These are phyloP conservation scores for Trichoderma asperelloides DNA, from an alignment of 495 filamentous ascomycete genomes.

Conservation along the genomic window DNA sequence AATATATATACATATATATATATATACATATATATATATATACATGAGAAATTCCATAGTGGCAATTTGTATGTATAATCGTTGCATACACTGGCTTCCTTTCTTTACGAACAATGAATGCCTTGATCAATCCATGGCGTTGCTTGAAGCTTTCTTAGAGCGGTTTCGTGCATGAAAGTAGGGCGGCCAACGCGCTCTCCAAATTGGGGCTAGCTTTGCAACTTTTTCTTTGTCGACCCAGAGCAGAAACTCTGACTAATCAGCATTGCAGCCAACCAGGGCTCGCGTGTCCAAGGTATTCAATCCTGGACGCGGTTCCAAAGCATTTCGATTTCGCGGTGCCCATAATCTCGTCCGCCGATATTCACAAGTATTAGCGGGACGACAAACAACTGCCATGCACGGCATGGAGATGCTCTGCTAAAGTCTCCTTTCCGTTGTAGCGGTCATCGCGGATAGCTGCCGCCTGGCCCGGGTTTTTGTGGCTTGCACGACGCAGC, in stretches of 20 bases:
- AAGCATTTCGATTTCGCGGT: background rate
- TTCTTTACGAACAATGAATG: too few relatives aligned
- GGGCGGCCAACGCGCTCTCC: background rate
- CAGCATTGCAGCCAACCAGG: background rate
- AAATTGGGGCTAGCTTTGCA: background rate
- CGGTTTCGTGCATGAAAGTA: too few relatives aligned
- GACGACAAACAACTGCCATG: background rate
- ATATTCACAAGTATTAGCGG: background rate
- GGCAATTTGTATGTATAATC: too few relatives aligned
- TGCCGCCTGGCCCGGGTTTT: background rate
- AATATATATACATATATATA: too few relatives aligned
- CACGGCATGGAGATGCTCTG: background rate
- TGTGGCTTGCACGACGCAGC: background rate
- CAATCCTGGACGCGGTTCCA: background rate
- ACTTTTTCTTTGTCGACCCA: background rate
- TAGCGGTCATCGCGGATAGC: background rate
- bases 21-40: too few relatives aligned
- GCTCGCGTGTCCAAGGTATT: background rate
- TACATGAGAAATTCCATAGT: too few relatives aligned
- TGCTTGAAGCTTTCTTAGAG: too few relatives aligned
- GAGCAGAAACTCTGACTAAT: background rate
- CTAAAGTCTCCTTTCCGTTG: background rate
- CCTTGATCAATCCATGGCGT: too few relatives aligned
- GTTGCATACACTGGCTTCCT: too few relatives aligned
- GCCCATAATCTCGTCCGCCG: background rate